Conservation (phyloP, 495 filamentous ascomycete genomes). For the Daldinia loculata region DNA sequence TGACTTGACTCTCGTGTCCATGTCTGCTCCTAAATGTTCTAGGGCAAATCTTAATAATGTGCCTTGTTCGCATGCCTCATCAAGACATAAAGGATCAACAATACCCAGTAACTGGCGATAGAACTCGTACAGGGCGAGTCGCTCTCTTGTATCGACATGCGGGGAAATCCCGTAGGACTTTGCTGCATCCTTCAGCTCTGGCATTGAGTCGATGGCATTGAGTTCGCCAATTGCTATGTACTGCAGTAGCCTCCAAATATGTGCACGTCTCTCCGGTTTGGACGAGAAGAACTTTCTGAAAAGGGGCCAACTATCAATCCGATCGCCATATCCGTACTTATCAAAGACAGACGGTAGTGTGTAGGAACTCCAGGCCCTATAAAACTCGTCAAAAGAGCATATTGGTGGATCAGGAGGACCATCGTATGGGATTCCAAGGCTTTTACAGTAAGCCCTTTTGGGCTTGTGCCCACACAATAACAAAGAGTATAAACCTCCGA, state of each 20-base stretch:
- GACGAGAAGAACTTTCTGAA: not conserved
- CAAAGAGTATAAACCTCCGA: not conserved
- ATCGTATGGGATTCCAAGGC: conserved; percentile 6
- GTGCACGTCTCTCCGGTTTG: not conserved
- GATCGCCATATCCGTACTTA: not conserved
- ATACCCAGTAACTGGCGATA: not conserved
- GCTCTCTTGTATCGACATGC: not conserved
- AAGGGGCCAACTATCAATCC: not conserved
- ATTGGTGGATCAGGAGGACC: conserved; percentile 4
- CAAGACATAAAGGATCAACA: not conserved
- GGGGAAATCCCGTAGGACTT: not conserved
- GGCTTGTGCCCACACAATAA: not conserved
- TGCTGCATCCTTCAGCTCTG: not conserved
- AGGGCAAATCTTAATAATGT: not conserved
- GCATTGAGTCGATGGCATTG: not conserved
- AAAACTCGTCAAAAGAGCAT: conserved; percentile 2
- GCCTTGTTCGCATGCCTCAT: not conserved
- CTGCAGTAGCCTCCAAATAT: conserved; percentile 3
- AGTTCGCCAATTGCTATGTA: conserved; percentile 1
- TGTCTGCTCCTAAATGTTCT: not conserved
- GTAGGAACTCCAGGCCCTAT: not conserved
- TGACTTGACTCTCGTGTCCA: not conserved
- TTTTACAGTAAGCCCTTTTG: not conserved
- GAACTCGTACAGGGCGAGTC: not conserved
- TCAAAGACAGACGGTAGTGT: conserved; percentile 2